Evolutionary conservation across 1,284 basidiomycete genomes (phyloP), one percentile per base, ranked within the genome.

Genomic region (Exobasidium cylindrosporum): DNA sequence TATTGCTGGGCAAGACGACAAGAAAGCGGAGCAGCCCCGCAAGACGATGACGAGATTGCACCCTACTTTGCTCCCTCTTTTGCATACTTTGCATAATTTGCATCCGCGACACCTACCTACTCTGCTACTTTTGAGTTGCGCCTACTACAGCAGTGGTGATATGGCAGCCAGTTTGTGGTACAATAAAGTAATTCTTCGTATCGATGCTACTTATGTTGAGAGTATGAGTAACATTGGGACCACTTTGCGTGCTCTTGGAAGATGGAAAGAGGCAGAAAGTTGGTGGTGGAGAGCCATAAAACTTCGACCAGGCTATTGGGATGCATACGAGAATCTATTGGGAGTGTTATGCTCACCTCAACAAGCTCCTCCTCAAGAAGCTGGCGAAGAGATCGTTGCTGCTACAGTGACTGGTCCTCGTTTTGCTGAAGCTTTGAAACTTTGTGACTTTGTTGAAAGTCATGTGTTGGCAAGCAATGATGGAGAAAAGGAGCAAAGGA

Each of bases 151-250:
- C 26, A 59, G 67, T 6, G 69, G 74, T 58, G 71, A 76, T 45
- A 59, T 72, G 4, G 63, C 68, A 23, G 73, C 70, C 54, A 75
- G 73, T 35, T 65, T 78, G n/a, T 80, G 74, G 69, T 81, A 81
- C 69, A 81, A 81, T 64, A 77, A 76, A 40, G 64, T 66, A 28
- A 72, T 81, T 57, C 63, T 81, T 1, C 60, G 62, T 43, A 71
- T 76, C 54, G 79, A 84, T 56, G 17, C 81, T 0, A 76, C 81
- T 56, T 83, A 82, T 63, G 83, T 84, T 54, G 69, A 77, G 66
- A 69, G 68, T 52, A 78, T 79, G 68, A 65, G 81, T 59, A 86
- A 86, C 66, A 82, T 85, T 44, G 85, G 84, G 4, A 84, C 83
- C 6, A 83, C 84, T 4, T 73, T 83, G 55, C 81, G 83, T 23